Evolutionary conservation across 192 early-diverging fungal species (phyloP), one percentile per base, ranked within the genome.

Genomic region (Backusella circina): DNA sequence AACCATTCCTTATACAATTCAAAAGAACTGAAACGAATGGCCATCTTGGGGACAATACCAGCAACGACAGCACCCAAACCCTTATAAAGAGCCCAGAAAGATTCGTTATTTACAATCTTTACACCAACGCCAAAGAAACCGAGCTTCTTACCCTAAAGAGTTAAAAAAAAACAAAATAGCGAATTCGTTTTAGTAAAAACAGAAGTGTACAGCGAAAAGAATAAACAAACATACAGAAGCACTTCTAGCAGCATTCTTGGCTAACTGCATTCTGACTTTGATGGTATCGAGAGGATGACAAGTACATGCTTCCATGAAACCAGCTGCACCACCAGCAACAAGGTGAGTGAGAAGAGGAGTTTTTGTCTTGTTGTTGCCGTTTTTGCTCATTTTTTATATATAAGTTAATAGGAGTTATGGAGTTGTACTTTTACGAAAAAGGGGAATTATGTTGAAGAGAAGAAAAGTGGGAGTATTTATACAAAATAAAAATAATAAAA

Each of bases 31-130:
- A 99, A 99, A 61, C 97, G 93, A 79, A 99, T 99, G 28, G 96
- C 97, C 96, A 98, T 98, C 88, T 99, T 99, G 77, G 97, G 97
- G 16, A 99, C 95, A 76, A 99, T 99, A 39, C 97, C 96, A 4
- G 95, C 88, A 13, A 96, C 92, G 2, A 99, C 96, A 9, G 97
- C 97, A 37, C 96, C 96, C 13, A 99, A 88, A 72, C 98, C 98
- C 87, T 98, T 97, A 92, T 99, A 99, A 5, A 99, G 90, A 1
- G 92, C 93, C 36, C 95, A 82, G 32, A 95, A 84, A 18, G 95
- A 95, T 80, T 99, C 98, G 74, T 91, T 93, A 75, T 87, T 84
- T 8, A 94, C 89, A 71, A 98, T 99, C 65, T 91, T 88, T 30
- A 88, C 73, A 31, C 96, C 97, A n/a, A 94, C 93, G 36, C 89